phyloP scores from a whole-genome alignment of 2,329 filamentous ascomycete species.

The Trichoderma sp. region DNA sequence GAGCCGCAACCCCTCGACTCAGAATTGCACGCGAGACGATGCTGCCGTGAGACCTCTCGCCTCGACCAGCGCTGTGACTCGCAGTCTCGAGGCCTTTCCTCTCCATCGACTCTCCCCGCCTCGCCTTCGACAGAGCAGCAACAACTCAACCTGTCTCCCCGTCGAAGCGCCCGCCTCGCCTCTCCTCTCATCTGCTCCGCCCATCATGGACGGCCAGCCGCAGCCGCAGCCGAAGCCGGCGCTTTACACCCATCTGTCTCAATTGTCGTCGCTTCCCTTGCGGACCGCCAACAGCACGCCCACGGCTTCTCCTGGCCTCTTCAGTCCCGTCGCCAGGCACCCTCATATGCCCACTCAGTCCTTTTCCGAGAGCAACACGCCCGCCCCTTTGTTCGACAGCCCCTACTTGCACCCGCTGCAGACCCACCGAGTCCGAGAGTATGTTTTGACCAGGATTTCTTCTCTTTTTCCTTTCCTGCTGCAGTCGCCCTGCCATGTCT shows the following conservation, averaged over 20 bases:
- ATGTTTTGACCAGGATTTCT: constrained; percentile 42
- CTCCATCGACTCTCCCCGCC: neutral
- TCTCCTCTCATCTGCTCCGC: neutral
- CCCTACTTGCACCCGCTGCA: constrained; percentile 71
- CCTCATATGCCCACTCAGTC: constrained; percentile 43
- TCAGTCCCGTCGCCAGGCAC: constrained; percentile 53
- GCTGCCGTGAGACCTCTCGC: constrained; percentile 7
- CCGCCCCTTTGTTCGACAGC: constrained; percentile 51
- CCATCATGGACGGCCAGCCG: constrained; percentile 22
- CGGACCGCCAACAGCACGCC: constrained; percentile 59
- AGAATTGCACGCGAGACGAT: constrained; percentile 11
- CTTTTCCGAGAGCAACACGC: constrained; percentile 56
- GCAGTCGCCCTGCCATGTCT: neutral
- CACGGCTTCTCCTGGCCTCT: constrained; percentile 62
- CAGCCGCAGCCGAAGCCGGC: constrained; percentile 26
- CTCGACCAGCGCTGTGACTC: constrained; percentile 16
- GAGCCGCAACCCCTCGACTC: constrained; percentile 5
- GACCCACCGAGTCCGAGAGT: constrained; percentile 75
- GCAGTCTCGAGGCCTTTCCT: constrained; percentile 8
- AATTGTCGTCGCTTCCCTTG: constrained; percentile 43
- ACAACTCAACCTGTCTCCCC: neutral
- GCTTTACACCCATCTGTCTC: constrained; percentile 37
- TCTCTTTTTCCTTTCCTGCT: constrained; percentile 1
- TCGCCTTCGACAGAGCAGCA: neutral
- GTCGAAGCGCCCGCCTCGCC: neutral